Base-by-base conservation (phyloP, 75 land plant genomes). In the Pseudotsuga menziesii region DNA sequence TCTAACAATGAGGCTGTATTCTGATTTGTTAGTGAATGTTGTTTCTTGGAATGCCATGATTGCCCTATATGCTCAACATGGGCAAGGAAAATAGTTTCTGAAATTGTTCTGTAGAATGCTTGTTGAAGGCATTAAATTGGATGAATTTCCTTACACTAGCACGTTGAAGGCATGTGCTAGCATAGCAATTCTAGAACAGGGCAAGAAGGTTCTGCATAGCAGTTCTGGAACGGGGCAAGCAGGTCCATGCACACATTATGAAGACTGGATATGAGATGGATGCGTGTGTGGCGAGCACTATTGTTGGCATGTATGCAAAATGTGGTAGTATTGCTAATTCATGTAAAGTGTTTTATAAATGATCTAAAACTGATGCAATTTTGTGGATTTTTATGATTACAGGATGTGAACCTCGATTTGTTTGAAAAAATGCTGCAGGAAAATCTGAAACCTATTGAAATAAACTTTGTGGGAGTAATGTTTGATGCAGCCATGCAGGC, bases 11-110 rank as follows among this genome's bases (percentile, higher is more conserved):
- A 64, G 2, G 17, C 7, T 2, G 16, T 17, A 5, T 35, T 64
- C n/a, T 16, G 61, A 26, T 16, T 5, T 17, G 20, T 6, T 41
- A 26, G 58, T 27, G 17, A 73, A 76, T 76, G 19, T 13, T 26
- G 78, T 76, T 27, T 76, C 66, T 8, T 80, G 78, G 81, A 80
- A 76, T 48, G 44, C 78, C 7, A 75, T 80, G 41, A 80, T 80
- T 14, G 27, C 78, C 13, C 78, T 66, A 11, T 80, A 80, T 75
- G 64, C 60, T 56, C 78, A 75, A 9, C 36, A 59, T 61, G 80
- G 44, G 39, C 55, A 76, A 14, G 81, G 62, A 12, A 57, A 75
- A 44, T 69, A 75, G 54, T 78, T 78, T 16, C 15, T 80, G 27
- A 25, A 80, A 22, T 55, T 80, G 11, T 80, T 80, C 25, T 55